Evolutionary conservation across 1,284 basidiomycete species (phyloP).

Genomic region (Puccinia horiana): DNA sequence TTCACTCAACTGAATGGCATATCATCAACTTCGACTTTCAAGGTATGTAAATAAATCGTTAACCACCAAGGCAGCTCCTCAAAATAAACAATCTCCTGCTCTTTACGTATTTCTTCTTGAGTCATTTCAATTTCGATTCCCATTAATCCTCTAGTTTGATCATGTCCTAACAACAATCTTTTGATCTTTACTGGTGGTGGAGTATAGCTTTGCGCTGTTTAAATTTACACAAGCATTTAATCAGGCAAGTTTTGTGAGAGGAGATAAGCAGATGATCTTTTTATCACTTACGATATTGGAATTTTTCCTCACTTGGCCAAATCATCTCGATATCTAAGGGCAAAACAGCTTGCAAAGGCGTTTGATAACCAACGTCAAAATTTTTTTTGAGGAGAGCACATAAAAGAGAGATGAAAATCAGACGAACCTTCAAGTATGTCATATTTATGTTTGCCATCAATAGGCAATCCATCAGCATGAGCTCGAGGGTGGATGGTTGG

Average conservation of each 20-base stretch:
- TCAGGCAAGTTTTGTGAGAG: not conserved
- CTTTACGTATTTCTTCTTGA: conserved; percentile 56
- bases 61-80: conserved; percentile 94
- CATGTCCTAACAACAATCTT: conserved; percentile 72
- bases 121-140: conserved; percentile 72
- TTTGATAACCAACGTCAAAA: conserved; percentile 51
- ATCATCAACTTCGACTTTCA: conserved; percentile 62
- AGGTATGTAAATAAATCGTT: conserved; percentile 81
- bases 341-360: conserved; percentile 60
- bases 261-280: conserved; percentile 45
- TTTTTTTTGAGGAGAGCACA: conserved; percentile 67
- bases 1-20: conserved; percentile 50
- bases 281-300: conserved; percentile 58
- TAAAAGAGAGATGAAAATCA: conserved; percentile 76
- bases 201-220: conserved; percentile 58
- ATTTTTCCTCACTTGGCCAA: conserved; percentile 61
- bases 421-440: conserved; percentile 55
- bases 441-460: conserved; percentile 37
- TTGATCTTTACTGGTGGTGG: conserved; percentile 67
- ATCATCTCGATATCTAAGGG: conserved; percentile 55
- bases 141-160: conserved; percentile 75
- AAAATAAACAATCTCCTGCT: conserved; percentile 71
- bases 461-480: conserved; percentile 26
- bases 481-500: conserved; percentile 30
- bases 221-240: not conserved